Evolutionary conservation across 2,329 filamentous ascomycete species (phyloP).

Genomic region (Pseudogymnoascus sp.): DNA sequence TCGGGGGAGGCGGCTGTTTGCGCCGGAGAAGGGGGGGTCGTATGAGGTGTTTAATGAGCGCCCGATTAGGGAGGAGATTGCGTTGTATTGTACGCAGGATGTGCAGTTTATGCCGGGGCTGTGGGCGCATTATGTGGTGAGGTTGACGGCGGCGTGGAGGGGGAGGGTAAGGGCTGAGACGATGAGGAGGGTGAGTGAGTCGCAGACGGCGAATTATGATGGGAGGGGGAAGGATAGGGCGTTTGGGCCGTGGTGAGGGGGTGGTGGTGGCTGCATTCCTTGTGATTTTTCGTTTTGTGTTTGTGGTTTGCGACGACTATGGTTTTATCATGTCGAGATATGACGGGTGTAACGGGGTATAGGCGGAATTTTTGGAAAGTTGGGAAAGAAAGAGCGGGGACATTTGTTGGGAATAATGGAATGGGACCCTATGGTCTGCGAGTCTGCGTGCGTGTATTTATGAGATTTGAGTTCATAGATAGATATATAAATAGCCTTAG

Average conservation of each 20-base stretch:
- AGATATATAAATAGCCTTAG: neutral
- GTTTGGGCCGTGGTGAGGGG: neutral
- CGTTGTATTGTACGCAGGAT: conserved; percentile 37
- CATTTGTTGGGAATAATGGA: neutral
- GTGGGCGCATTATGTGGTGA: conserved; percentile 20
- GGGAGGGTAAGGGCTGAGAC: neutral
- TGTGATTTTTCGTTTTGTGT: neutral
- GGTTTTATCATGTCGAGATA: neutral
- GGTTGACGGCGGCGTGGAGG: neutral
- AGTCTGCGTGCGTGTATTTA: neutral
- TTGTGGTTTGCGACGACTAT: neutral
- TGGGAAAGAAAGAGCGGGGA: neutral
- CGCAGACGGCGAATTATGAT: neutral
- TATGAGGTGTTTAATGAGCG: conserved; percentile 40
- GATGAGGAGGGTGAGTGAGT: neutral
- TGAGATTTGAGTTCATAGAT: neutral
- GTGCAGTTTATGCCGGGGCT: conserved; percentile 35
- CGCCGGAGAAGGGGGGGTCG: conserved; percentile 33
- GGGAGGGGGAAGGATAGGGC: neutral
- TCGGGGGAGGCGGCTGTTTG: conserved; percentile 31
- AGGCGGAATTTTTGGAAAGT: neutral
- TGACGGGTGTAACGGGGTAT: neutral
- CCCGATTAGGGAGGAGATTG: conserved; percentile 33
- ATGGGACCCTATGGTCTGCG: neutral
- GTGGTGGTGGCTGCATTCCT: neutral